Percentiles rank a stretch among this genome's conserved stretches.
These are phyloP conservation scores for Ceratocystis destructans DNA, from an alignment of 2,329 filamentous ascomycete genomes.

Conservation along the genomic window DNA sequence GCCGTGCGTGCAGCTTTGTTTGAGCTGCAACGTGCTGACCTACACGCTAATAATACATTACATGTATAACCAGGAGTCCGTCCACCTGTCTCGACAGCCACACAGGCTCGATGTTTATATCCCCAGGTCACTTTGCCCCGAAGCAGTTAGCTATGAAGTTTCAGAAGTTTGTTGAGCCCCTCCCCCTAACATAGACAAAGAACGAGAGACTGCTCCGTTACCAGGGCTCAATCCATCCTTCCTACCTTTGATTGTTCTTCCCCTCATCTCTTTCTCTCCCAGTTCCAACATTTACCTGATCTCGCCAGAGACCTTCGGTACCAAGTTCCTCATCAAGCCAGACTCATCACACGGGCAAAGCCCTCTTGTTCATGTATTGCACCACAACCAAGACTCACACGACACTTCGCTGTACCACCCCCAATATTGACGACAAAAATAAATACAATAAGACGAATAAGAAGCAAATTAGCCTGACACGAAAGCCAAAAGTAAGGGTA, in stretches of 20 bases:
- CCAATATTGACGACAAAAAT: no score
- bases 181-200: no score
- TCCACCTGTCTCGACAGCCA: background rate
- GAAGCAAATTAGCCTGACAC: no score
- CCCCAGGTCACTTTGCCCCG: background rate
- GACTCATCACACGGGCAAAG: background rate
- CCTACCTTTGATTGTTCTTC: background rate
- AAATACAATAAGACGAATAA: no score
- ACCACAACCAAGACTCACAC: background rate
- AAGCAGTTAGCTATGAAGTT: conserved; percentile 1
- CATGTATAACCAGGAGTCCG: background rate
- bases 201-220: background rate
- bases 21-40: background rate
- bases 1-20: background rate
- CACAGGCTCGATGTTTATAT: background rate
- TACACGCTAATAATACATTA: background rate
- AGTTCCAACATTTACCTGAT: background rate
- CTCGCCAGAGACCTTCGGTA: background rate
- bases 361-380: no score
- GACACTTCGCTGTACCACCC: background rate
- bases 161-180: background rate
- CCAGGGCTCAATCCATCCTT: background rate
- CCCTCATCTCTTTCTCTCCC: background rate
- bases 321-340: background rate
- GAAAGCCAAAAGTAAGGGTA: background rate